A percentile compares a stretch with the other conserved stretches of the same genome.
Evolutionary conservation across 148 eudicot species (phyloP).

Genomic region (Rhododendron molle): DNA sequence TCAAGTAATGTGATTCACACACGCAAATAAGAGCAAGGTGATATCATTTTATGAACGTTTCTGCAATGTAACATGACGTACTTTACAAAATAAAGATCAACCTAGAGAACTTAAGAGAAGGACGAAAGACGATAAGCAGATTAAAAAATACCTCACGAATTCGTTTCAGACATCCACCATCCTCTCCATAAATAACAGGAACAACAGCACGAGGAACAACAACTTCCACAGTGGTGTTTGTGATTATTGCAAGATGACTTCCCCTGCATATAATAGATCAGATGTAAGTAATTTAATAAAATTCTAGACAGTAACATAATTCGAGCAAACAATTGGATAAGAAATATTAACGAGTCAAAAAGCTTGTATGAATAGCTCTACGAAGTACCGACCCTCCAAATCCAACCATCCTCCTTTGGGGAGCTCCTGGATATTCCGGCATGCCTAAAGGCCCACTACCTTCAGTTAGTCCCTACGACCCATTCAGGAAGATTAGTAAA

Average conservation of each 20-base stretch:
- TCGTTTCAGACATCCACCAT: constrained; percentile 84
- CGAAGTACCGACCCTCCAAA: constrained; percentile 64
- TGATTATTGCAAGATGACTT: constrained; percentile 62
- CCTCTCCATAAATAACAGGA: constrained; percentile 86
- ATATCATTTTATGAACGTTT: neutral
- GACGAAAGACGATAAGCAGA: neutral
- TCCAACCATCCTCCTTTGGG: constrained; percentile 63
- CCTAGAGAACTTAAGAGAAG: neutral
- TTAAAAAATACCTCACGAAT: constrained; percentile 64
- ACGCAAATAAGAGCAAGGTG: neutral
- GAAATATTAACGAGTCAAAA: neutral
- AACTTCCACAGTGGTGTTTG: constrained; percentile 86
- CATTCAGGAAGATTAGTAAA: constrained; percentile 11
- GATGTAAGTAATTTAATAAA: neutral
- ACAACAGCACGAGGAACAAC: constrained; percentile 82
- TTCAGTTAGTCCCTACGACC: constrained; percentile 44
- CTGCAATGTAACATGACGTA: neutral
- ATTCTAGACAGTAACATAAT: neutral
- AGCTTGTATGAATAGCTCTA: neutral
- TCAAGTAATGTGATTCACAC: neutral
- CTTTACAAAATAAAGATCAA: neutral
- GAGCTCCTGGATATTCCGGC: constrained; percentile 59
- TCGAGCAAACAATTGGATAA: constrained; percentile 13
- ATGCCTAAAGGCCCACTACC: constrained; percentile 61
- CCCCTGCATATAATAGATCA: constrained; percentile 35